Percentiles rank a stretch among this genome's conserved stretches.
phyloP scores from a whole-genome alignment of 2,329 filamentous ascomycete genomes.

The Septoria petroselini region DNA sequence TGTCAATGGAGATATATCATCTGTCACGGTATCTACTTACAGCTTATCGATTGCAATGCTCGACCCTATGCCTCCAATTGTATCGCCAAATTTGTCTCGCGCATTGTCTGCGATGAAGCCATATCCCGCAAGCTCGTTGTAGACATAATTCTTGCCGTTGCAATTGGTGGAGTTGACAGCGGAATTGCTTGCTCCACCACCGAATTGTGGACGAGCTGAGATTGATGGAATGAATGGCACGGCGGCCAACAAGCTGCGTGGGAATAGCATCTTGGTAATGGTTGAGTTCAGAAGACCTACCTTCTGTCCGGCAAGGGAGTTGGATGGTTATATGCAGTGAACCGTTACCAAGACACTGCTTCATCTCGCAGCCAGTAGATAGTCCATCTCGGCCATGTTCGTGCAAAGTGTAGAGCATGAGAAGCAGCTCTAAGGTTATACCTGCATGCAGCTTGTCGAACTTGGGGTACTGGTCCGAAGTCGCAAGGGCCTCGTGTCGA shows the following conservation, averaged over 20 bases:
- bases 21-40: conserved; percentile 21
- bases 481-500: neutral
- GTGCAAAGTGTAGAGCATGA: neutral
- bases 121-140: conserved; percentile 65
- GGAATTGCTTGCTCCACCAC: neutral
- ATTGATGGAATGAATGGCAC: conserved; percentile 7
- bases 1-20: neutral
- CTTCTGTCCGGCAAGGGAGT: neutral
- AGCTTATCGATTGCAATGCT: conserved; percentile 60
- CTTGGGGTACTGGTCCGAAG: neutral
- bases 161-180: conserved; percentile 53
- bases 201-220: neutral
- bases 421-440: neutral
- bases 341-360: neutral
- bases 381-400: neutral
- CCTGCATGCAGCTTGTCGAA: conserved; percentile 2
- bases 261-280: conserved; percentile 12
- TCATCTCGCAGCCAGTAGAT: neutral
- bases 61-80: conserved; percentile 64
- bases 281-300: neutral
- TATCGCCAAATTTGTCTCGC: conserved; percentile 66
- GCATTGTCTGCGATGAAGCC: conserved; percentile 58
- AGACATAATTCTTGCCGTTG: conserved; percentile 61
- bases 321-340: neutral
- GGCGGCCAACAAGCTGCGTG: conserved; percentile 8